Conservation (phyloP, 345 rosid genomes). For the Lepidium aucheri region DNA sequence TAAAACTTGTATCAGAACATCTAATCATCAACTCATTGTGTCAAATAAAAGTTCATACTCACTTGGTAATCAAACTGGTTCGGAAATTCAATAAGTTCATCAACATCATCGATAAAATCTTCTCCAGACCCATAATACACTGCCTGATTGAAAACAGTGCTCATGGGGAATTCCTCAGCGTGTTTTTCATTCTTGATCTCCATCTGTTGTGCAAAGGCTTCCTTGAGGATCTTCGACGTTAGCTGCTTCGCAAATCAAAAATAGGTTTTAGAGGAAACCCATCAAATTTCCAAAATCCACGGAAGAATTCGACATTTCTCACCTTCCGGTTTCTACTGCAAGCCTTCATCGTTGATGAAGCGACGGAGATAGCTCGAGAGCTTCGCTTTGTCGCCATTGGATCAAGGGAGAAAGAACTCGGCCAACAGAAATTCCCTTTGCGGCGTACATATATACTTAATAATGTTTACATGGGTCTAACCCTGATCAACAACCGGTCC, state of each 20-base stretch:
- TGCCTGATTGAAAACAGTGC: neutral
- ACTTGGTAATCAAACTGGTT: neutral
- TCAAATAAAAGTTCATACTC: neutral
- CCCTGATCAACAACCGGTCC: too few relatives aligned
- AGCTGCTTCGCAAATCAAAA: neutral
- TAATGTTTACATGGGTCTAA: too few relatives aligned
- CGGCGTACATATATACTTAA: too few relatives aligned
- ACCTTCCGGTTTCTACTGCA: neutral
- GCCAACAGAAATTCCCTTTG: too few relatives aligned
- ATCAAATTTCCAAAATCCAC: too few relatives aligned
- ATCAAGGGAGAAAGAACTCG: too few relatives aligned
- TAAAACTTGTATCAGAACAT: neutral
- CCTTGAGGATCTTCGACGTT: neutral
- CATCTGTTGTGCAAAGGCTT: neutral
- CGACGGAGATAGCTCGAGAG: too few relatives aligned
- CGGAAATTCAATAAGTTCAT: neutral
- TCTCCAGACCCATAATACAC: neutral
- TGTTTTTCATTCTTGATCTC: neutral
- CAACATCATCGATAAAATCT: neutral
- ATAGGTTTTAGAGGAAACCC: too few relatives aligned
- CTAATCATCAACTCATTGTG: neutral
- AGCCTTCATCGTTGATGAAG: neutral
- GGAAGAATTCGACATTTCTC: neutral
- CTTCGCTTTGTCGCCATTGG: too few relatives aligned
- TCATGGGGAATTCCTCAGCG: neutral